Percentiles rank a stretch among this genome's conserved stretches.
Evolutionary conservation across 2,329 filamentous ascomycete genomes (phyloP).

Genomic region (Exutisphaerella laricina): DNA sequence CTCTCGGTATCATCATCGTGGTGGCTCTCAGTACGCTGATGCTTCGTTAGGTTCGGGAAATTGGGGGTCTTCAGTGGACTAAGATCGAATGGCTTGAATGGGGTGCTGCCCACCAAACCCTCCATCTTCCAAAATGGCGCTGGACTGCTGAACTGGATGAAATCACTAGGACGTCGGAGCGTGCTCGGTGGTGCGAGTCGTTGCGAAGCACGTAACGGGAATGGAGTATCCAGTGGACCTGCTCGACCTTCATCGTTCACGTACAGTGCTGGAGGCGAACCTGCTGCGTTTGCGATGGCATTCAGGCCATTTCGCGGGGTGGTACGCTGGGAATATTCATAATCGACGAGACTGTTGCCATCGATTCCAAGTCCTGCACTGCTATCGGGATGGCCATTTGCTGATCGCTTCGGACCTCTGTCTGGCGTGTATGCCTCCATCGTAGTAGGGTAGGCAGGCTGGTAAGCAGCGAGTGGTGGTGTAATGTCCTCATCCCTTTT

Average conservation of each 20-base stretch:
- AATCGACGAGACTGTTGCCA: conserved; percentile 24
- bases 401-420: conserved; percentile 43
- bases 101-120: conserved; percentile 67
- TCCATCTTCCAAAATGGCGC: conserved; percentile 87
- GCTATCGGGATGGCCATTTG: conserved; percentile 19
- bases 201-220: conserved; percentile 44
- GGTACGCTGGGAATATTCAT: conserved; percentile 27
- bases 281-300: conserved; percentile 33
- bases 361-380: conserved; percentile 31
- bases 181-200: conserved; percentile 74
- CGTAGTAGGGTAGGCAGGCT: conserved; percentile 42
- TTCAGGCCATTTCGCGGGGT: conserved; percentile 34
- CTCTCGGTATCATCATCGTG: conserved; percentile 22
- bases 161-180: conserved; percentile 72
- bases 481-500: conserved; percentile 37
- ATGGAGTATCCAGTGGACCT: conserved; percentile 34
- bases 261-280: conserved; percentile 35
- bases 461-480: conserved; percentile 39
- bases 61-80: conserved; percentile 34
- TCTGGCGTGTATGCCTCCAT: conserved; percentile 52
- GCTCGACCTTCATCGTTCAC: conserved; percentile 34
- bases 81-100: conserved; percentile 42
- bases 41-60: conserved; percentile 31
- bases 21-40: conserved; percentile 21
- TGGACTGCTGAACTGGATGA: conserved; percentile 79